Percentiles rank a stretch among this genome's conserved stretches.
Conservation (phyloP, 352 stramenopile species). For the Globisporangium middletonii region DNA sequence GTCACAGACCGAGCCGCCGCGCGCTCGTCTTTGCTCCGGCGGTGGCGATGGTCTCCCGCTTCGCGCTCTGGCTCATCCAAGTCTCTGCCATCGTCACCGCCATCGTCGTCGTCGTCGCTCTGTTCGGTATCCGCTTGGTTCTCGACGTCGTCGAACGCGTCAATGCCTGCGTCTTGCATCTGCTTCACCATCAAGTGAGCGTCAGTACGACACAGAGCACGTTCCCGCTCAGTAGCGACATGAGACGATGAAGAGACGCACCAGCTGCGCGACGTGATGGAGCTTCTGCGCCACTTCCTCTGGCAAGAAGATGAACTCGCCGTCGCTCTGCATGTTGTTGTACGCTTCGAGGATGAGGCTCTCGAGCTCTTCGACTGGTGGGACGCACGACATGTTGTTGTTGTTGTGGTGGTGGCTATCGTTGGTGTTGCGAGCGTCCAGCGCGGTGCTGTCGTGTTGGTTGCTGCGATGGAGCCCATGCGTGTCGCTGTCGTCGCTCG, state of each 20-base stretch:
- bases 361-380: slow-evolving; percentile 46
- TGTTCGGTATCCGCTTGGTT: not conserved
- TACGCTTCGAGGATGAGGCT: slow-evolving; percentile 77
- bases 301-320: slow-evolving; percentile 72
- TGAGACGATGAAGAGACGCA: slow-evolving; percentile 17
- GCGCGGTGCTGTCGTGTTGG: not conserved
- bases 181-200: not conserved
- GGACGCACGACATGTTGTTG: slow-evolving; percentile 1
- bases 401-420: not conserved
- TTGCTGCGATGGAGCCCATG: not conserved
- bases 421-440: not conserved
- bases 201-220: no score
- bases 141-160: not conserved
- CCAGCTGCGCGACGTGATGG: slow-evolving; percentile 46
- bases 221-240: no score
- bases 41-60: slow-evolving; percentile 3
- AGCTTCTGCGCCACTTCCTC: slow-evolving; percentile 61
- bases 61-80: slow-evolving; percentile 20
- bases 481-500: not conserved
- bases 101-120: not conserved
- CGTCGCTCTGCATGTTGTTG: slow-evolving; percentile 80
- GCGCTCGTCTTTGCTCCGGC: slow-evolving; percentile 13
- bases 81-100: slow-evolving; percentile 12
- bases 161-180: not conserved
- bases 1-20: slow-evolving; percentile 9